These are phyloP conservation scores for Ganoderma multipileum DNA, from an alignment of 1,284 basidiomycete genomes.

Conservation along the genomic window DNA sequence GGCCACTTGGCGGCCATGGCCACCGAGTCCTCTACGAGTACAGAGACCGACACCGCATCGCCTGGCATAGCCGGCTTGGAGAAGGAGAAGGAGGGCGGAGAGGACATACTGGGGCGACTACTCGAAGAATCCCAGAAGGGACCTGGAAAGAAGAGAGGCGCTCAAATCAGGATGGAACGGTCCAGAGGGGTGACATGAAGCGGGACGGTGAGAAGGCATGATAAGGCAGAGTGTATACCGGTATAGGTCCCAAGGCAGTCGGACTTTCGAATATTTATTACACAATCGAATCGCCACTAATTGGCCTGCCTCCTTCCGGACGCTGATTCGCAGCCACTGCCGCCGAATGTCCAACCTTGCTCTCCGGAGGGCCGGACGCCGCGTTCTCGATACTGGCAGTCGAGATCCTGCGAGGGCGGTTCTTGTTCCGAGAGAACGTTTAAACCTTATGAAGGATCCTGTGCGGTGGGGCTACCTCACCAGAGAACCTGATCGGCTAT, in stretches of 20 bases:
- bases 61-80: conserved; percentile 46
- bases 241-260: conserved; percentile 38
- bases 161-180: conserved; percentile 31
- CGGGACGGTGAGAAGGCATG: conserved; percentile 35
- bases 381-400: not conserved
- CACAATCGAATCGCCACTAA: conserved; percentile 2
- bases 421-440: conserved; percentile 2
- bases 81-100: conserved; percentile 36
- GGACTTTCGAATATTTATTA: conserved; percentile 37
- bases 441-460: conserved; percentile 8
- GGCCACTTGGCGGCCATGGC: conserved; percentile 58
- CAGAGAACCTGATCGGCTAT: not conserved
- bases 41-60: conserved; percentile 54
- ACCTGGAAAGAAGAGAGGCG: conserved; percentile 30
- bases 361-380: conserved; percentile 10
- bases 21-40: conserved; percentile 69
- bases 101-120: conserved; percentile 33
- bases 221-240: conserved; percentile 40
- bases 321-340: not conserved
- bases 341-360: conserved; percentile 1
- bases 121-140: conserved; percentile 29
- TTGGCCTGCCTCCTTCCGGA: conserved; percentile 2
- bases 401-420: not conserved
- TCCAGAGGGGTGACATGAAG: conserved; percentile 32
- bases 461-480: not conserved